Percentiles rank a stretch among this genome's conserved stretches.
phyloP scores from a whole-genome alignment of 2,329 filamentous ascomycete species.

The Cladophialophora exuberans region DNA sequence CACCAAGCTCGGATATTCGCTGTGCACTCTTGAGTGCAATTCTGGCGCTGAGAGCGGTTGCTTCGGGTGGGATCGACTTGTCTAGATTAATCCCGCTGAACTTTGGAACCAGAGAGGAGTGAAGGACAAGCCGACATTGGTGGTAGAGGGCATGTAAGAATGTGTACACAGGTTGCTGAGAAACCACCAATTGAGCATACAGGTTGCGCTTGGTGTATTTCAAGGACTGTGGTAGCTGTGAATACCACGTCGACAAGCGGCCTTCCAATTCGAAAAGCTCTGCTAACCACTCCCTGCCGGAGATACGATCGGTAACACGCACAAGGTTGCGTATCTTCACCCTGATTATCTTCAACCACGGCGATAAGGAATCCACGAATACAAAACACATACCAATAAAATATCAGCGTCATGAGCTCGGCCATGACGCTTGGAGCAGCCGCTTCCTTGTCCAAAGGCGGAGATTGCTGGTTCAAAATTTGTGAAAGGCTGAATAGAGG shows the following conservation, averaged over 20 bases:
- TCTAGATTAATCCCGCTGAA: constrained; percentile 12
- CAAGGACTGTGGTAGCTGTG: background rate
- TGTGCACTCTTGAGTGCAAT: constrained; percentile 18
- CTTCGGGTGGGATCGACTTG: constrained; percentile 6
- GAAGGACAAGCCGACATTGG: constrained; percentile 20
- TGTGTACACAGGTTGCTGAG: constrained; percentile 13
- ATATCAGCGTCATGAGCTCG: constrained; percentile 16
- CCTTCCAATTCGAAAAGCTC: constrained; percentile 15
- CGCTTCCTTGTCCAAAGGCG: background rate
- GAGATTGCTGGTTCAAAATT: background rate
- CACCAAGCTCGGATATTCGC: constrained; percentile 7
- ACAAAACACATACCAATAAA: constrained; percentile 10
- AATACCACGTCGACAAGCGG: constrained; percentile 6
- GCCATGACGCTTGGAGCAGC: constrained; percentile 15
- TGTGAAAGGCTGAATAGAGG: constrained; percentile 1
- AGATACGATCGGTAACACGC: background rate
- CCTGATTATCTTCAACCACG: background rate
- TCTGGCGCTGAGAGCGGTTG: constrained; percentile 8
- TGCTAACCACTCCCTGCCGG: constrained; percentile 11
- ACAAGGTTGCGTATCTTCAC: constrained; percentile 10
- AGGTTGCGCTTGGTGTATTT: constrained; percentile 14
- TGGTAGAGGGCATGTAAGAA: constrained; percentile 18
- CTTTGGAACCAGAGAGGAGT: constrained; percentile 18
- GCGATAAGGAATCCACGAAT: too few species aligned
- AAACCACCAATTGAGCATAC: constrained; percentile 14